These are phyloP conservation scores for Melanogaster broomeanus DNA, from an alignment of 768 basidiomycete species.

Conservation along the genomic window DNA sequence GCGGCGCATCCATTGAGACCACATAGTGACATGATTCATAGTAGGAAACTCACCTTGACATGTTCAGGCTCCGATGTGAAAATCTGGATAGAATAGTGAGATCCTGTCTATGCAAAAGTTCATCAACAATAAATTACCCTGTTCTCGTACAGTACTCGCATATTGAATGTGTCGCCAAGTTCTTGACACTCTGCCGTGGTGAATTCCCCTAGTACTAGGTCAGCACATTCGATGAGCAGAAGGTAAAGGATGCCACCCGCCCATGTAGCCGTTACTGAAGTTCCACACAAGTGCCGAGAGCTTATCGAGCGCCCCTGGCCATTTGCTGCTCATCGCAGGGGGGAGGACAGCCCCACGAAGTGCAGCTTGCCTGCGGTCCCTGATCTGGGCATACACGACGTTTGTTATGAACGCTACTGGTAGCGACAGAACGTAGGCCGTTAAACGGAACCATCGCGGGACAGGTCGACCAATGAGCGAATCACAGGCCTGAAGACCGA, in stretches of 20 bases:
- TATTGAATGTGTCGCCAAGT: conserved; percentile 35
- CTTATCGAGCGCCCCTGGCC: conserved; percentile 40
- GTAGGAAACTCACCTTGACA: conserved; percentile 36
- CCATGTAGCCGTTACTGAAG: conserved; percentile 28
- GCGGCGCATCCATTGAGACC: too few species aligned
- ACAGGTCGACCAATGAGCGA: neutral
- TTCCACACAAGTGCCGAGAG: conserved; percentile 24
- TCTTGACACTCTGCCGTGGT: conserved; percentile 21
- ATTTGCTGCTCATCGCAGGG: conserved; percentile 33
- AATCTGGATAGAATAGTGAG: conserved; percentile 28
- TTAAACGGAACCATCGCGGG: conserved; percentile 14
- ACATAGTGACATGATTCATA: neutral
- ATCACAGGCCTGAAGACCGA: conserved; percentile 10
- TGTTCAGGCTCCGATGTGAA: conserved; percentile 51
- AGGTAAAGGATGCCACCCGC: conserved; percentile 19
- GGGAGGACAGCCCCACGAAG: conserved; percentile 32
- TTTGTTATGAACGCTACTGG: conserved; percentile 18
- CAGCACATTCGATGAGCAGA: neutral
- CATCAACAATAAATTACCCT: conserved; percentile 29
- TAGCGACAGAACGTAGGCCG: conserved; percentile 25
- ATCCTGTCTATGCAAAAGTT: neutral
- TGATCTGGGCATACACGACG: conserved; percentile 12
- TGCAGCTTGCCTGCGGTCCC: conserved; percentile 13
- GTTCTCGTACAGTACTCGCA: conserved; percentile 39
- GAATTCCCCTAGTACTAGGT: conserved; percentile 33